phyloP scores from a whole-genome alignment of 495 filamentous ascomycete species.

The Chaetomium fimeti region DNA sequence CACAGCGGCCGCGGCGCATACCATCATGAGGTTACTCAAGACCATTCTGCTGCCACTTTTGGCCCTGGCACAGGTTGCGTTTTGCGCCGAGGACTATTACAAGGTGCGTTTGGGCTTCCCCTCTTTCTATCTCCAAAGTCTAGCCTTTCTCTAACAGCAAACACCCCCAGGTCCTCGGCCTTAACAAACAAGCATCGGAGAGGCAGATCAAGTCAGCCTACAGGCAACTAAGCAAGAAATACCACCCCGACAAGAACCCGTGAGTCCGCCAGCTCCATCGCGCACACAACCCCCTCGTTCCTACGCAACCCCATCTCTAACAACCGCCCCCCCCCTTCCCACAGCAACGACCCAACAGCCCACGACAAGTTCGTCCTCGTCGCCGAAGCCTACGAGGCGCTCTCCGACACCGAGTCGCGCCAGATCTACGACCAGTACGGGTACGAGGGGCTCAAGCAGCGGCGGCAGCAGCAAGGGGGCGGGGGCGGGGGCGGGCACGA shows the following conservation, averaged over 20 bases:
- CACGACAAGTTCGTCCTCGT: constrained; percentile 93
- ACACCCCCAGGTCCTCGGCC: constrained; percentile 63
- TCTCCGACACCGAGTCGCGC: constrained; percentile 76
- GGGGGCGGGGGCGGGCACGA: constrained; percentile 71
- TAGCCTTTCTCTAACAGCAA: neutral
- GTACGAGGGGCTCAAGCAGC: constrained; percentile 84
- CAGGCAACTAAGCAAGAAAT: constrained; percentile 88
- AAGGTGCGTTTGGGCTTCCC: constrained; percentile 53
- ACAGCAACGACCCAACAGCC: constrained; percentile 61
- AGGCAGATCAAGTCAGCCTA: constrained; percentile 97
- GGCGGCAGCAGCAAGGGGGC: constrained; percentile 66
- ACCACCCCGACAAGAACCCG: constrained; percentile 98
- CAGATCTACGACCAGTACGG: constrained; percentile 96
- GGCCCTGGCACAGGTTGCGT: constrained; percentile 45
- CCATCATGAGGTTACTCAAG: constrained; percentile 43
- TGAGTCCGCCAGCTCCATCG: constrained; percentile 46
- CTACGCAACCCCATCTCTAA: constrained; percentile 15
- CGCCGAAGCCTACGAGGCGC: constrained; percentile 93
- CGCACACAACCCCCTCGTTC: neutral
- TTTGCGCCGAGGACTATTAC: constrained; percentile 77
- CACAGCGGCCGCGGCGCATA: constrained; percentile 14
- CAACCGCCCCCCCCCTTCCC: too few species aligned
- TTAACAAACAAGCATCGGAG: constrained; percentile 79
- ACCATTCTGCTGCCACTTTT: constrained; percentile 46
- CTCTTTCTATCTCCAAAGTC: neutral